Base-by-base conservation (phyloP, 2,329 filamentous ascomycete genomes). In the Pseudogymnoascus sp. region DNA sequence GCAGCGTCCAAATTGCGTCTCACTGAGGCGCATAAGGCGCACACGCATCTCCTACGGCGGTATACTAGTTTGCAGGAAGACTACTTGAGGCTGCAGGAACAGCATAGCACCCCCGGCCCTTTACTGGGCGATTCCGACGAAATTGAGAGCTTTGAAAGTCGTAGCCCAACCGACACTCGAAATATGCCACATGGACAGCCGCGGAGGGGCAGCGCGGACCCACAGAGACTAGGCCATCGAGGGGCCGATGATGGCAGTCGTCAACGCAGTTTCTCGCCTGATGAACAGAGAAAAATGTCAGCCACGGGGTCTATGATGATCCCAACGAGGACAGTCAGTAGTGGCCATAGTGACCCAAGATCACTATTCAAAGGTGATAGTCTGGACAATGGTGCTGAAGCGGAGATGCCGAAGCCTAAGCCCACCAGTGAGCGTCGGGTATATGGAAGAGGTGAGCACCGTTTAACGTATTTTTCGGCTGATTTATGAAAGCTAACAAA, bases 381-480 rank as follows among this genome's bases (percentile, higher is more conserved):
- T 12, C 65, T 69, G 34, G 74, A 71, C 14, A 73, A 72, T 54
- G 70, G 69, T 32, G 72, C 74, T 65, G 78, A 76, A 57, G 72
- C 71, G 43, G 73, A 73, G 58, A 77, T 75, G 66, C 72, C 74
- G 9, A 81, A 77, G 66, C 76, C 78, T 60, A 75, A 74, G 43
- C 70, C 76, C 9, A 76, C 77, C 60, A 77, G 76, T 60, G 78
- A 82, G 65, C 72, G 79, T 16, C 72, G 81, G 60, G 73, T 81
- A 20, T 81, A 79, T 67, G 81, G 81, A 57, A 74, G 81, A 75
- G 81, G 81, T 82, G 66, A 74, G 78, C 74, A 37, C 61, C 50
- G 18, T 58, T 58, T 20, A 30, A 37, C n/a, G 62, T 58, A 47
- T 25, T 37, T 14, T 1, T 54, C 50, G 20, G 28, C 43, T 35